These are phyloP conservation scores for Tylopilus felleus DNA, from an alignment of 768 basidiomycete species.

Conservation along the genomic window DNA sequence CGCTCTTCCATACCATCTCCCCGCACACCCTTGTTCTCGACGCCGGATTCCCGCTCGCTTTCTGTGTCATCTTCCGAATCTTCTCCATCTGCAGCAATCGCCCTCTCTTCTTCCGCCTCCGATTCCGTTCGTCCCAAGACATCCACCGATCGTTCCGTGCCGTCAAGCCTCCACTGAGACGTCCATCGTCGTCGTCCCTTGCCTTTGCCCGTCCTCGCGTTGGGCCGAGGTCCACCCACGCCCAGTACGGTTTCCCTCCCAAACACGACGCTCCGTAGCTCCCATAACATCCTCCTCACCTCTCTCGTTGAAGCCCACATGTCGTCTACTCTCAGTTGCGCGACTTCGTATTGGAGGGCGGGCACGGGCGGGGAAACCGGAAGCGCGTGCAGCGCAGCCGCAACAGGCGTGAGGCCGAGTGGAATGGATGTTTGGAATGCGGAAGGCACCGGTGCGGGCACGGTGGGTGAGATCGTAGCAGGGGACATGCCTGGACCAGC, in stretches of 20 bases:
- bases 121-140: slow-evolving; percentile 66
- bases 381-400: slow-evolving; percentile 33
- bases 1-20: slow-evolving; percentile 33
- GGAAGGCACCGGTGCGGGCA: neutral
- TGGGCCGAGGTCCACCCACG: slow-evolving; percentile 24
- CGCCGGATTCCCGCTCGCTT: slow-evolving; percentile 28
- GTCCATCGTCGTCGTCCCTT: slow-evolving; percentile 43
- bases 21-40: slow-evolving; percentile 9
- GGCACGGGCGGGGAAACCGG: slow-evolving; percentile 26
- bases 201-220: slow-evolving; percentile 55
- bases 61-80: slow-evolving; percentile 31
- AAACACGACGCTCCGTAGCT: slow-evolving; percentile 64
- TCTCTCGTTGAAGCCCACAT: slow-evolving; percentile 65
- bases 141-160: slow-evolving; percentile 60
- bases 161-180: slow-evolving; percentile 66
- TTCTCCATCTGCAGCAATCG: slow-evolving; percentile 28
- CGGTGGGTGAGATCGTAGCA: neutral
- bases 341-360: slow-evolving; percentile 65
- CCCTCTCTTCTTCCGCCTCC: slow-evolving; percentile 70
- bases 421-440: slow-evolving; percentile 2
- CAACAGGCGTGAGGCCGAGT: slow-evolving; percentile 25
- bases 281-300: slow-evolving; percentile 60
- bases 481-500: neutral
- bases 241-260: slow-evolving; percentile 51
- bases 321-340: slow-evolving; percentile 61